Evolutionary conservation across 2,329 filamentous ascomycete genomes (phyloP).

Genomic region (Cryphonectria parasitica): DNA sequence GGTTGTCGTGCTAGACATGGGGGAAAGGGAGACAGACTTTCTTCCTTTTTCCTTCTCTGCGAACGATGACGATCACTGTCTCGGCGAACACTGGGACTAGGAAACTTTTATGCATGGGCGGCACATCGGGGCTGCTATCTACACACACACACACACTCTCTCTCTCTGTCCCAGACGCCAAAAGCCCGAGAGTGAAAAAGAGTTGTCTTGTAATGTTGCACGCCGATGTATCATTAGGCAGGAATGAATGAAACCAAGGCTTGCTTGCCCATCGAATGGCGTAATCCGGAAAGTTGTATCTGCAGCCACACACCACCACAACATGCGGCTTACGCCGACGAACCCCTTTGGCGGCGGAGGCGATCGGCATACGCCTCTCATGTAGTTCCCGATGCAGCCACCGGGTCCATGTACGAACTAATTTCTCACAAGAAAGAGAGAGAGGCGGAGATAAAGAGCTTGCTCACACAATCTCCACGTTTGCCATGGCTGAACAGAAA

Average conservation of each 20-base stretch:
- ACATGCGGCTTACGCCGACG: neutral
- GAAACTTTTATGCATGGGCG: neutral
- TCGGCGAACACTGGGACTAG: neutral
- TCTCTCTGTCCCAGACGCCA: neutral
- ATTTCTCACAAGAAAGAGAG: too few relatives aligned
- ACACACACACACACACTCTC: neutral
- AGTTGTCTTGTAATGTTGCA: conserved; percentile 10
- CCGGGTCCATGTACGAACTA: neutral
- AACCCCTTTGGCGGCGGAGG: neutral
- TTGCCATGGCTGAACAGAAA: neutral
- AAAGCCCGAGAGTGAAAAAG: neutral
- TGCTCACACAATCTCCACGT: neutral
- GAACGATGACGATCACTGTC: neutral
- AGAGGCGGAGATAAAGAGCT: neutral
- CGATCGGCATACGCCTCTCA: neutral
- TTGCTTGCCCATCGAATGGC: conserved; percentile 28
- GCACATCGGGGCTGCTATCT: neutral
- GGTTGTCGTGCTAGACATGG: neutral
- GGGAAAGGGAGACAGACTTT: neutral
- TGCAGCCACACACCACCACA: conserved; percentile 16
- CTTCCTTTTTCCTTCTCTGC: neutral
- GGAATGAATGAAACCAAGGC: conserved; percentile 23
- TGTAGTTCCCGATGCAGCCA: neutral
- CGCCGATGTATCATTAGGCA: conserved; percentile 25
- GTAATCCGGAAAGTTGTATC: conserved; percentile 21